phyloP scores from a whole-genome alignment of 192 early-diverging fungal species.

The Gigaspora rosea region DNA sequence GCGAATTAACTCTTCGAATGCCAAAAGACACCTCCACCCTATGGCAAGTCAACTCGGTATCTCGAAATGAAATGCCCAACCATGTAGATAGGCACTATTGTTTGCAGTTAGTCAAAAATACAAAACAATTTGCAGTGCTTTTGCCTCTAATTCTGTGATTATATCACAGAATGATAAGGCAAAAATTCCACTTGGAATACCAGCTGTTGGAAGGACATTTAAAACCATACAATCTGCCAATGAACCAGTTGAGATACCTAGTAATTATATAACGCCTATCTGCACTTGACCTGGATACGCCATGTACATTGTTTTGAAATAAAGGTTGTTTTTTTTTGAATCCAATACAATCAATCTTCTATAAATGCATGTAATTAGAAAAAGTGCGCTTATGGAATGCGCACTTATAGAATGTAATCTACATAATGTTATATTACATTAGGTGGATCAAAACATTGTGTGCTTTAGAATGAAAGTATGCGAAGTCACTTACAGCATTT shows the following conservation, averaged over 20 bases:
- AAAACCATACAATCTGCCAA: neutral
- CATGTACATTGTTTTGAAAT: no score
- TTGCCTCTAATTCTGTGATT: neutral
- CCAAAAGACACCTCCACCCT: neutral
- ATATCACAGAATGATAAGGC: conserved; percentile 11
- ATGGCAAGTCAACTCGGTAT: neutral
- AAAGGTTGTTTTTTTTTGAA: no score
- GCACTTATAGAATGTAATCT: no score
- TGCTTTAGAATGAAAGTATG: no score
- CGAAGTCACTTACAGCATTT: no score
- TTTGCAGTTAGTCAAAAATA: neutral
- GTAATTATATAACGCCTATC: no score
- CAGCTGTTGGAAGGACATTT: neutral
- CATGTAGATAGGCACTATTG: neutral
- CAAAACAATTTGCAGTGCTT: neutral
- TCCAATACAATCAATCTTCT: no score
- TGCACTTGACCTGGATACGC: no score
- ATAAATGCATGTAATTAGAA: no score
- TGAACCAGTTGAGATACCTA: neutral
- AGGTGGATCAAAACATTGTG: no score
- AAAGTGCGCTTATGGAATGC: no score
- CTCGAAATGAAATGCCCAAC: neutral
- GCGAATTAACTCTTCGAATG: neutral
- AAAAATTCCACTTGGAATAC: conserved; percentile 16
- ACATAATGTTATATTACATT: no score